Evolutionary conservation across 768 basidiomycete genomes (phyloP).

Genomic region (Mycena filopes): DNA sequence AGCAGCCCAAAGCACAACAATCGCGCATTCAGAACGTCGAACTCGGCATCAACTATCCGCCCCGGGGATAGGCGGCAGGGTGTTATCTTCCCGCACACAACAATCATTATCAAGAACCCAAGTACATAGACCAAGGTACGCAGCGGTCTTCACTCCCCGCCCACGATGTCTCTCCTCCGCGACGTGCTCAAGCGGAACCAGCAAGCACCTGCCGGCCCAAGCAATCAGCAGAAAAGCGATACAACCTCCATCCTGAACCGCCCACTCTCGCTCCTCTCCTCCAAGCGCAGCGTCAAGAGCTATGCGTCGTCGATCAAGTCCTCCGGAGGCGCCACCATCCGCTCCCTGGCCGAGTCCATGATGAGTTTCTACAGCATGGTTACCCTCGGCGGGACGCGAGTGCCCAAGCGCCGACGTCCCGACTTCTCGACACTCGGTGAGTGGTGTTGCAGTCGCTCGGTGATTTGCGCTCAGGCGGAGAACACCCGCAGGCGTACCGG

Average conservation of each 20-base stretch:
- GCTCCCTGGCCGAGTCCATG: slow-evolving; percentile 27
- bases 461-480: neutral
- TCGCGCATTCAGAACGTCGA: too few relatives aligned
- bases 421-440: slow-evolving; percentile 21
- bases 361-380: slow-evolving; percentile 28
- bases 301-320: slow-evolving; percentile 24
- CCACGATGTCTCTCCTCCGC: slow-evolving; percentile 18
- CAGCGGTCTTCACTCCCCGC: too few relatives aligned
- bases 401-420: slow-evolving; percentile 22
- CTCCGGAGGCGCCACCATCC: slow-evolving; percentile 20
- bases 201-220: neutral
- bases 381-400: slow-evolving; percentile 19
- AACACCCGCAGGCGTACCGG: slow-evolving; percentile 17
- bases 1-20: too few relatives aligned
- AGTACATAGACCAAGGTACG: too few relatives aligned
- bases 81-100: too few relatives aligned
- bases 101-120: too few relatives aligned
- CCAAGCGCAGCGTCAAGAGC: slow-evolving; percentile 20
- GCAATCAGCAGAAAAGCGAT: neutral
- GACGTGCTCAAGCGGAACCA: slow-evolving; percentile 23
- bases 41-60: too few relatives aligned
- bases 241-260: neutral
- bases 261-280: neutral
- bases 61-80: too few relatives aligned
- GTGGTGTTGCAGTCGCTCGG: neutral